A percentile compares a stretch with the other conserved stretches of the same genome.
Evolutionary conservation across 805 yeast genomes (phyloP).

Genomic region (Ogataea pilisensis): DNA sequence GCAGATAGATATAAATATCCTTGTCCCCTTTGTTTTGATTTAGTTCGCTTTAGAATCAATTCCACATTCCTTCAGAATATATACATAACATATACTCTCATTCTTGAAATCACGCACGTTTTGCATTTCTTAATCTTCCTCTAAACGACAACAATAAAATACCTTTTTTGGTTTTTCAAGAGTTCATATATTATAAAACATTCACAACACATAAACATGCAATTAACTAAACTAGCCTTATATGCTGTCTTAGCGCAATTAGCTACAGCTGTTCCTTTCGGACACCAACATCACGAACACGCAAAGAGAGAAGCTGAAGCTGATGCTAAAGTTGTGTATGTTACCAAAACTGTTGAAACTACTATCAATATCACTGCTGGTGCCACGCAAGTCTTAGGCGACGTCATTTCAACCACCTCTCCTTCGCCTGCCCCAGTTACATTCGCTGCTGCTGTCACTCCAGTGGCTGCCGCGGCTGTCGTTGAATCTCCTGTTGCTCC

Average conservation of each 20-base stretch:
- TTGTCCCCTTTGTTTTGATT: too few relatives aligned
- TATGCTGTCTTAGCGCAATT: slow-evolving; percentile 18
- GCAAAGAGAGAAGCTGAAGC: slow-evolving; percentile 20
- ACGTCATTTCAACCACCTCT: neutral
- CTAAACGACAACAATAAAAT: too few relatives aligned
- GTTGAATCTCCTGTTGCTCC: neutral
- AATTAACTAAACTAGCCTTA: slow-evolving; percentile 17
- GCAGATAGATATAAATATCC: too few relatives aligned
- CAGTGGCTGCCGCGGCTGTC: neutral
- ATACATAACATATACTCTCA: too few relatives aligned
- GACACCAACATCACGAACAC: slow-evolving; percentile 11
- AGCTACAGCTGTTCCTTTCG: slow-evolving; percentile 23
- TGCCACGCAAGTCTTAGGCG: slow-evolving; percentile 17
- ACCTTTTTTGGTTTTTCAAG: too few relatives aligned
- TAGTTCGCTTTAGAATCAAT: too few relatives aligned
- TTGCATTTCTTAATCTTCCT: too few relatives aligned
- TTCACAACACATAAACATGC: too few relatives aligned
- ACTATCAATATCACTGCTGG: slow-evolving; percentile 23
- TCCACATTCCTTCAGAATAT: too few relatives aligned
- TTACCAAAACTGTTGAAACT: slow-evolving; percentile 19
- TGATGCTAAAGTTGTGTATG: slow-evolving; percentile 14
- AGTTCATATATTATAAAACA: too few relatives aligned
- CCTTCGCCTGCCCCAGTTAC: slow-evolving; percentile 5
- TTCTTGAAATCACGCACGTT: too few relatives aligned
- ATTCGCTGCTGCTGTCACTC: slow-evolving; percentile 1